phyloP scores from a whole-genome alignment of 768 basidiomycete genomes.

The Guyanaporus albipodus region DNA sequence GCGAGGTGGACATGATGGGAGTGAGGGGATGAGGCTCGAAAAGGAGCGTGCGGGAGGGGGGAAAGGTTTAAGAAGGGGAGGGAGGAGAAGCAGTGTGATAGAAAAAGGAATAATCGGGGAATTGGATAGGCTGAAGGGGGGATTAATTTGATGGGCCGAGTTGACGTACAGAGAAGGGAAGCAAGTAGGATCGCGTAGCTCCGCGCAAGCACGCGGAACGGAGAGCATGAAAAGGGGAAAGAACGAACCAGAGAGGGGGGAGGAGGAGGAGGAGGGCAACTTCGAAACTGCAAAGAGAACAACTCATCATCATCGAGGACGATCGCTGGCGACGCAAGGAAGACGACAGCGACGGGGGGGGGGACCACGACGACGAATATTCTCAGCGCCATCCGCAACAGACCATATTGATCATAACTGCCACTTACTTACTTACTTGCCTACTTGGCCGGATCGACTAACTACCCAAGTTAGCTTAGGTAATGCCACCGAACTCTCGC shows the following conservation, averaged over 20 bases:
- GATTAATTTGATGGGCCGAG: conserved; percentile 30
- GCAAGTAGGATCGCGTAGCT: conserved; percentile 18
- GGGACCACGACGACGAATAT: too few relatives aligned
- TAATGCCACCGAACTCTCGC: too few relatives aligned
- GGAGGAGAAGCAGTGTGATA: conserved; percentile 30
- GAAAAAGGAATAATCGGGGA: conserved; percentile 33
- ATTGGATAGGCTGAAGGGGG: conserved; percentile 28
- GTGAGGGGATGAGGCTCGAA: conserved; percentile 27
- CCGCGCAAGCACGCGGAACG: conserved; percentile 22
- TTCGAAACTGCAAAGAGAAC: too few relatives aligned
- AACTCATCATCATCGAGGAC: too few relatives aligned
- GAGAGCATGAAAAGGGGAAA: conserved; percentile 17
- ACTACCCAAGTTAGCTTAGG: too few relatives aligned
- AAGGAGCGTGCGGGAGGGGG: conserved; percentile 26
- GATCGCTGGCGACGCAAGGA: conserved; percentile 12
- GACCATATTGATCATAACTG: too few relatives aligned
- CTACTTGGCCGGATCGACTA: too few relatives aligned
- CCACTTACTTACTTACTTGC: too few relatives aligned
- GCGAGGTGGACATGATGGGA: conserved; percentile 28
- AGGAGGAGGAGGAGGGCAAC: too few relatives aligned
- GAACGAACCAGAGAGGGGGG: conserved; percentile 15
- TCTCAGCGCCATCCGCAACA: too few relatives aligned
- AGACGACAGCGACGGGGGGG: too few relatives aligned
- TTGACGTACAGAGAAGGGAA: conserved; percentile 37
- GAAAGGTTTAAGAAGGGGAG: conserved; percentile 30